Evolutionary conservation across 148 eudicot genomes (phyloP).

Genomic region (Cornus controversa): DNA sequence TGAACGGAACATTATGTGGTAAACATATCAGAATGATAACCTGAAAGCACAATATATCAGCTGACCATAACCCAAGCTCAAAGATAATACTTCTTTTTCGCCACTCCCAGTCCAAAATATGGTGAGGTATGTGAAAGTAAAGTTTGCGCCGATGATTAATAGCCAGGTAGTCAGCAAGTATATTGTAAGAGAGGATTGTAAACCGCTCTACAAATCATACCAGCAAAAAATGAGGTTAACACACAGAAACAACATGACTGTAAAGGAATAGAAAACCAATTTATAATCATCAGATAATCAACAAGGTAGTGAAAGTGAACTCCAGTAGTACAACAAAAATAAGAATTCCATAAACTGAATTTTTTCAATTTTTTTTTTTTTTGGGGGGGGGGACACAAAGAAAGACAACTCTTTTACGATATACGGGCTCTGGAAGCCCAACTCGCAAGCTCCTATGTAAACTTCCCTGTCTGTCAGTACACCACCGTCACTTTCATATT

Average conservation of each 20-base stretch:
- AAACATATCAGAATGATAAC: conserved; percentile 29
- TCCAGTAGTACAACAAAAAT: background rate
- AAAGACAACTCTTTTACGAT: no score
- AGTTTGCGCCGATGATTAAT: conserved; percentile 56
- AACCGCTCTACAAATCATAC: conserved; percentile 62
- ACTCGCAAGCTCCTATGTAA: no score
- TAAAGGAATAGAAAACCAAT: background rate
- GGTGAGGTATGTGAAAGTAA: conserved; percentile 77
- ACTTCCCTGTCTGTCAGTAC: no score
- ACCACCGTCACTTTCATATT: no score
- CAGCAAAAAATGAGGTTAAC: conserved; percentile 10
- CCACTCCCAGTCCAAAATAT: conserved; percentile 79
- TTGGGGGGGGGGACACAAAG: no score
- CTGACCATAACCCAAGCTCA: conserved; percentile 92
- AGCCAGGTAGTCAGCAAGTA: conserved; percentile 95
- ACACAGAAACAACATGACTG: background rate
- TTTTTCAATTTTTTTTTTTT: background rate
- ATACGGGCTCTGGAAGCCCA: no score
- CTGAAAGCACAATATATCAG: conserved; percentile 95
- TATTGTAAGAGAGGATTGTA: conserved; percentile 78
- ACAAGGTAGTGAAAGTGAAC: background rate
- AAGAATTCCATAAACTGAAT: background rate
- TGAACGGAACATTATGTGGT: no score
- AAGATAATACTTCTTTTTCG: conserved; percentile 66
- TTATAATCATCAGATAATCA: background rate